These are phyloP conservation scores for Dysphania ambrosioides DNA, from an alignment of 148 eudicot species.

Conservation along the genomic window DNA sequence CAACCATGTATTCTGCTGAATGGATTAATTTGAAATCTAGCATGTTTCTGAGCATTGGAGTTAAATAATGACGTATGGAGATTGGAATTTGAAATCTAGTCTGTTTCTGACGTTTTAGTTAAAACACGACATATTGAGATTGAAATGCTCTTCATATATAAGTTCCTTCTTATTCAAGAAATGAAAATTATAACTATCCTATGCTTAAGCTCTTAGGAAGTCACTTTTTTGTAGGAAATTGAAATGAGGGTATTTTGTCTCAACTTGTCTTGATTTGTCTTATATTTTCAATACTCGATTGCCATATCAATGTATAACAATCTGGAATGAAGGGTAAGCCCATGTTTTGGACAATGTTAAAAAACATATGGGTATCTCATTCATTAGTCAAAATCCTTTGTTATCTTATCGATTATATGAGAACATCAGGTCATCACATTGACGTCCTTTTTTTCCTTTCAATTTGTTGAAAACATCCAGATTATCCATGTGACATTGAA, in stretches of 20 bases:
- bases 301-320: background rate
- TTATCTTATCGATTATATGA: background rate
- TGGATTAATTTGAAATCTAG: too few species aligned
- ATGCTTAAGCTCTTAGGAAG: background rate
- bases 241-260: background rate
- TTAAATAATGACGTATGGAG: too few species aligned
- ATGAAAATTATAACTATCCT: background rate
- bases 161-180: background rate
- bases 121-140: background rate
- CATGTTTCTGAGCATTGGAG: too few species aligned
- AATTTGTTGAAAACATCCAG: constrained; percentile 36
- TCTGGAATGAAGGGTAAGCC: background rate
- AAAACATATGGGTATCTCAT: background rate
- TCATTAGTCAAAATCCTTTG: background rate
- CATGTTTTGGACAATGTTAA: background rate
- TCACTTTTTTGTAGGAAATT: background rate
- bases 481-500: constrained; percentile 67
- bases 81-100: too few species aligned
- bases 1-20: too few species aligned
- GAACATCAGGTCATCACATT: background rate
- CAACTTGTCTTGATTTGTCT: background rate
- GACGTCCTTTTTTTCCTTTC: background rate
- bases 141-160: background rate
- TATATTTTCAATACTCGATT: background rate
- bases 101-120: too few species aligned